phyloP scores from a whole-genome alignment of 257 asterid species.

The Nicotiana obtusifolia region DNA sequence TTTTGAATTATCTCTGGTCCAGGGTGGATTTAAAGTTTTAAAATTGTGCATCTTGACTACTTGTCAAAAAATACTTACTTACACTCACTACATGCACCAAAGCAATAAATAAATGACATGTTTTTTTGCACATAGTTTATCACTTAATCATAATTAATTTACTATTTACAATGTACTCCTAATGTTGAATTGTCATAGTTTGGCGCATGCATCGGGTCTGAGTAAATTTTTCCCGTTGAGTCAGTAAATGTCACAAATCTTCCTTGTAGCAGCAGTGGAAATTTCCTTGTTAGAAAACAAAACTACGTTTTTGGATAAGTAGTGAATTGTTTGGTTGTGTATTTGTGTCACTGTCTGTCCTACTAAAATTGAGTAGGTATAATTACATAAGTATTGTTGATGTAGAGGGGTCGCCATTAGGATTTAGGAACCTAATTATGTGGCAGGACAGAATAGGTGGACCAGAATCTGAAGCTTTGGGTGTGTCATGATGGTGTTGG shows the following conservation, averaged over 20 bases:
- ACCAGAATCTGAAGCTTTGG: constrained; percentile 1
- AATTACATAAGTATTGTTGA: neutral
- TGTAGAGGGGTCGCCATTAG: neutral
- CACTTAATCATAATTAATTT: no score
- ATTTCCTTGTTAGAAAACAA: no score
- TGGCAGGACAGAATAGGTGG: constrained; percentile 10
- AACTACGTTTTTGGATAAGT: neutral
- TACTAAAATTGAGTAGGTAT: neutral
- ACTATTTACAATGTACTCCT: neutral
- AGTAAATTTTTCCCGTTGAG: neutral
- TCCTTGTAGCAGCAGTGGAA: neutral
- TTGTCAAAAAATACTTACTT: no score
- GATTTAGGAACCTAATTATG: neutral
- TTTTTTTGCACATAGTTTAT: no score
- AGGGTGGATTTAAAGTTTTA: no score
- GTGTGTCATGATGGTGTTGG: neutral
- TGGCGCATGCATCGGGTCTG: neutral
- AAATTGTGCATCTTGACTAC: no score
- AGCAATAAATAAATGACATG: no score
- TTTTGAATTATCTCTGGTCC: no score
- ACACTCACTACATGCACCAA: no score
- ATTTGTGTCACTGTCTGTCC: neutral
- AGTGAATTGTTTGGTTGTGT: neutral
- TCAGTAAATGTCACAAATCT: no score
- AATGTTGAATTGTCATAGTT: neutral